phyloP scores from a whole-genome alignment of 352 stramenopile species.

The Phytophthora foliorum region DNA sequence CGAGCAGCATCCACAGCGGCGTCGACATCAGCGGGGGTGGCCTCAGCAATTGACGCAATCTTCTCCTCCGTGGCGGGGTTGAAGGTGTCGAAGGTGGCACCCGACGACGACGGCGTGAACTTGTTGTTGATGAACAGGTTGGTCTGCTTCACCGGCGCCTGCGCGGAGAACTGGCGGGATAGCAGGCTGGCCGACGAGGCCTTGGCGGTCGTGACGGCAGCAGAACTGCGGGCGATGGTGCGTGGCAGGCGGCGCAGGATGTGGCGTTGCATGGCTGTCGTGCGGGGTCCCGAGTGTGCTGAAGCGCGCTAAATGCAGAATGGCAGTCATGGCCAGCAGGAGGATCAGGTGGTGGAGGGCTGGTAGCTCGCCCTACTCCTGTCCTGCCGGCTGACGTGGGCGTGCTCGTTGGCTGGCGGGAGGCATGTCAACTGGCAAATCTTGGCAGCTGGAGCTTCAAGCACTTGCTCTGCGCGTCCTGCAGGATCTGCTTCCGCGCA shows the following conservation, averaged over 20 bases:
- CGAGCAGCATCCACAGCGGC: slow-evolving; percentile 67
- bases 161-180: slow-evolving; percentile 42
- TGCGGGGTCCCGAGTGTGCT: slow-evolving; percentile 1
- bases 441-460: slow-evolving; percentile 31
- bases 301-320: too few relatives aligned
- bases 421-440: slow-evolving; percentile 33
- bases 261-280: slow-evolving; percentile 24
- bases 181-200: slow-evolving; percentile 38
- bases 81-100: slow-evolving; percentile 76
- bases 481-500: slow-evolving; percentile 25
- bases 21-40: slow-evolving; percentile 67
- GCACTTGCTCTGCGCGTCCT: slow-evolving; percentile 28
- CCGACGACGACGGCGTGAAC: slow-evolving; percentile 75
- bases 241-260: too few relatives aligned
- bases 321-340: too few relatives aligned
- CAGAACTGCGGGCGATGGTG: too few relatives aligned
- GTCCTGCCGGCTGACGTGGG: slow-evolving; percentile 18
- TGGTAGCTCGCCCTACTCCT: too few relatives aligned
- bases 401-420: background rate
- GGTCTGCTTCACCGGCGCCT: slow-evolving; percentile 61
- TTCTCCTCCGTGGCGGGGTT: slow-evolving; percentile 83
- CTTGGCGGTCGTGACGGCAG: slow-evolving; percentile 38
- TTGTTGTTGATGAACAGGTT: slow-evolving; percentile 88
- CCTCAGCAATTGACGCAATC: slow-evolving; percentile 72
- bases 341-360: background rate